Evolutionary conservation across 2,329 filamentous ascomycete genomes (phyloP).

Genomic region (Penicillium decumbens): DNA sequence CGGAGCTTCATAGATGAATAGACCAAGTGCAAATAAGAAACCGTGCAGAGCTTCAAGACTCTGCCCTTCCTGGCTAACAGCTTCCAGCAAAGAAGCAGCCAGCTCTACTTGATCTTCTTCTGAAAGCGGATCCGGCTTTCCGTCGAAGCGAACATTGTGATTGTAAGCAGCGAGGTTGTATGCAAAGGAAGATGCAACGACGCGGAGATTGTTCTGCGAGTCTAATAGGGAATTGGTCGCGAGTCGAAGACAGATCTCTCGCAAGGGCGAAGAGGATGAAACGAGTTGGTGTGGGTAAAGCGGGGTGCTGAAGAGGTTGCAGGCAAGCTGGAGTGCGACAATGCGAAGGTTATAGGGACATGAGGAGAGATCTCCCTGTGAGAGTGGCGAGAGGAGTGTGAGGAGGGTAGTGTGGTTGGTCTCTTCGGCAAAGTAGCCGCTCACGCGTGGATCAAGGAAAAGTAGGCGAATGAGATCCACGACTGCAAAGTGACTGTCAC

Average conservation of each 20-base stretch:
- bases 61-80: slow-evolving; percentile 53
- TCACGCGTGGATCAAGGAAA: slow-evolving; percentile 71
- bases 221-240: slow-evolving; percentile 77
- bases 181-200: slow-evolving; percentile 74
- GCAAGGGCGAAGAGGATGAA: slow-evolving; percentile 45
- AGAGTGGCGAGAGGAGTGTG: slow-evolving; percentile 51
- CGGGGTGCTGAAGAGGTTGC: slow-evolving; percentile 77
- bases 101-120: slow-evolving; percentile 75
- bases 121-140: slow-evolving; percentile 55
- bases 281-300: slow-evolving; percentile 65
- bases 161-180: slow-evolving; percentile 76
- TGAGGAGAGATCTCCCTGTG: slow-evolving; percentile 45
- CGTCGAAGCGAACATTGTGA: slow-evolving; percentile 59
- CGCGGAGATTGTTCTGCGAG: slow-evolving; percentile 68
- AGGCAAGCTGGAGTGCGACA: slow-evolving; percentile 75
- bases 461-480: slow-evolving; percentile 80
- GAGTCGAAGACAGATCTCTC: slow-evolving; percentile 60
- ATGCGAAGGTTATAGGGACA: slow-evolving; percentile 79
- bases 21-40: slow-evolving; percentile 69
- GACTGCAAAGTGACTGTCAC: slow-evolving; percentile 68
- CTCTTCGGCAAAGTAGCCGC: slow-evolving; percentile 79
- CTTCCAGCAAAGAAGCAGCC: slow-evolving; percentile 73
- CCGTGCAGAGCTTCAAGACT: slow-evolving; percentile 68
- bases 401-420: slow-evolving; percentile 58
- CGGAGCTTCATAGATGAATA: slow-evolving; percentile 67